phyloP scores from a whole-genome alignment of 2,329 filamentous ascomycete species.

The Hymenoscyphus infarciens region DNA sequence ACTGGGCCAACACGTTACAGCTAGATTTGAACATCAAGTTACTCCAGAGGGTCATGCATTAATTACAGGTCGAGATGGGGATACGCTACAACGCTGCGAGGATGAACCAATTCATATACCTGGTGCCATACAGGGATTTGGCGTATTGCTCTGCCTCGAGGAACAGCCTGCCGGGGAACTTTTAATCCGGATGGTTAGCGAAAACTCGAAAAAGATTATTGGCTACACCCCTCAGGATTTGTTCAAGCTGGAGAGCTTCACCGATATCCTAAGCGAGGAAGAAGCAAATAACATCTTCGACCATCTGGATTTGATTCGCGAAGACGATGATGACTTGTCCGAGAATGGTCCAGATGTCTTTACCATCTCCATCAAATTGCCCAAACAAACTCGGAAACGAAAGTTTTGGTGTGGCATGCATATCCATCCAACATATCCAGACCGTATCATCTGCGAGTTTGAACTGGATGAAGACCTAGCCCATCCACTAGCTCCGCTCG shows the following conservation, averaged over 20 bases:
- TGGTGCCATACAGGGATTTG: conserved; percentile 77
- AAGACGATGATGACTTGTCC: conserved; percentile 73
- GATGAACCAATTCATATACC: conserved; percentile 90
- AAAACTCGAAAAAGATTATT: conserved; percentile 73
- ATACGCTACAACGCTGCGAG: conserved; percentile 74
- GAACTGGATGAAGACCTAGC: conserved; percentile 74
- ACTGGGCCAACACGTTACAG: conserved; percentile 49
- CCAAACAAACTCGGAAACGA: conserved; percentile 41
- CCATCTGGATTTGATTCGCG: conserved; percentile 82
- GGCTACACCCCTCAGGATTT: conserved; percentile 75
- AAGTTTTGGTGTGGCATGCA: conserved; percentile 91
- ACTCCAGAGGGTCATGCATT: conserved; percentile 77
- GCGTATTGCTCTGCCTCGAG: conserved; percentile 68
- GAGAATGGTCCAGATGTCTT: conserved; percentile 83
- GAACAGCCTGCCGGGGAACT: conserved; percentile 67
- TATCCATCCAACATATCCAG: conserved; percentile 62
- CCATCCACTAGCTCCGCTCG: conserved; percentile 62
- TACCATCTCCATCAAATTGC: conserved; percentile 65
- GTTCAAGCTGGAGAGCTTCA: conserved; percentile 71
- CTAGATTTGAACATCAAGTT: conserved; percentile 73
- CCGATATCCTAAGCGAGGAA: conserved; percentile 80
- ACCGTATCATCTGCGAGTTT: conserved; percentile 82
- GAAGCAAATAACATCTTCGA: conserved; percentile 80
- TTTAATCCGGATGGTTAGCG: conserved; percentile 69
- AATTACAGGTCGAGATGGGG: conserved; percentile 73